Base-by-base conservation (phyloP, 176 grass and related monocot species). In the Tillandsia fasciculata region DNA sequence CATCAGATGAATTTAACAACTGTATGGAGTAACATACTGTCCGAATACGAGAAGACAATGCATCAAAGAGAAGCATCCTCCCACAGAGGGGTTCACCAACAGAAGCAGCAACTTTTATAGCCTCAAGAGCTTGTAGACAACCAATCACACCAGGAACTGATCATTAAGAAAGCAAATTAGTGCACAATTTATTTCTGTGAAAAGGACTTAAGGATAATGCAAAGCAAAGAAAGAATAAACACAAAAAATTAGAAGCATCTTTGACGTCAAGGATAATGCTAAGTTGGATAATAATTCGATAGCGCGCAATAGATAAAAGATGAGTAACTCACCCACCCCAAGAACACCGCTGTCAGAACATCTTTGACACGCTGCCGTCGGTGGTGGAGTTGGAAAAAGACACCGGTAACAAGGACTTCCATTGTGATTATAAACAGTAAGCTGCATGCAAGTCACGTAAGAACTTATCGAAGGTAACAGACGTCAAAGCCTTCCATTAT, bases 101-200 rank as follows among this genome's bases (percentile, higher is more conserved):
- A 78, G 64, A 71, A 74, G 77, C 76, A 42, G 87, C 86, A 79
- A 99, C 66, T 67, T 90, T 99, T 84, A 99, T 88, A 73, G 87
- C 94, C 84, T 99, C 94, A 63, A 99, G 72, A 81, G 94, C 94
- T 87, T 99, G 94, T 68, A 99, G 69, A 77, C 89, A 99, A 59
- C 94, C 89, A 81, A 99, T 93, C 65, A 90, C 84, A 64, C 94
- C 94, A 3, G 87, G 94, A 76, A 93, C 94, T 99, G 74, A 33
- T 72, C 7, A 88, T 75, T 17, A 64, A 79, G 79, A 81, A 68
- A 74, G 27, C 18, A 71, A 59, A 23, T 61, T 61, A 61, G 56
- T 61, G 4, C 33, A 42, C 33, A 0, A 42, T 42, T 6, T 42
- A 42, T 42, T 42, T 42, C 33, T 42, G 33, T 7, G 33, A 42